These are phyloP conservation scores for Trichoderma asperelloides DNA, from an alignment of 495 filamentous ascomycete species.

Conservation along the genomic window DNA sequence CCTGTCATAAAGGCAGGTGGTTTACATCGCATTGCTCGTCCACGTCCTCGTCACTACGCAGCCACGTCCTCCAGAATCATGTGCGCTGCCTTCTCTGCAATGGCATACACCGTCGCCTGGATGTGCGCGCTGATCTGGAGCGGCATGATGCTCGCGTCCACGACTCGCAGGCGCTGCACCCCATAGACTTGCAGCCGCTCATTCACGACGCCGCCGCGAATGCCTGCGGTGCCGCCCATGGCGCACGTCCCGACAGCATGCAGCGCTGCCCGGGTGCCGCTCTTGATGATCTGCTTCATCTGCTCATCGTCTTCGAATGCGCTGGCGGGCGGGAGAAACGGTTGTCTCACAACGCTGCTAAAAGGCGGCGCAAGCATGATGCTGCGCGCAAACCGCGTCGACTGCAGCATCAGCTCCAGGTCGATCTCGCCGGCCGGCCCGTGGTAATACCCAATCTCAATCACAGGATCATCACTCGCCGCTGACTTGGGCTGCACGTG, in stretches of 20 bases:
- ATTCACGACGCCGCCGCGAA: conserved; percentile 35
- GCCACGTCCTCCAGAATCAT: conserved; percentile 20
- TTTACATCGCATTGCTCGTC: too few relatives aligned
- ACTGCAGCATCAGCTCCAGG: background rate
- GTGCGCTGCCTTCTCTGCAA: conserved; percentile 41
- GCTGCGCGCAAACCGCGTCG: background rate
- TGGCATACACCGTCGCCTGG: conserved; percentile 35
- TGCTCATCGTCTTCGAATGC: background rate
- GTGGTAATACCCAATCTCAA: background rate
- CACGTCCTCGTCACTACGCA: background rate
- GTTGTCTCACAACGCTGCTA: background rate
- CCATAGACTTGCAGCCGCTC: conserved; percentile 35
- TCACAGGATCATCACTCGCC: background rate
- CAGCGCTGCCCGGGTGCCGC: conserved; percentile 25
- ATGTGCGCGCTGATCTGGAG: conserved; percentile 32
- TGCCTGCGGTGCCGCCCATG: conserved; percentile 15
- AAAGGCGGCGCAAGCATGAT: background rate
- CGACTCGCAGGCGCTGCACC: conserved; percentile 33
- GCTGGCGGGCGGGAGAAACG: background rate
- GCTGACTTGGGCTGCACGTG: background rate
- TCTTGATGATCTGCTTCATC: conserved; percentile 19
- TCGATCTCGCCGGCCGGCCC: background rate
- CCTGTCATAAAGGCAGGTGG: too few relatives aligned
- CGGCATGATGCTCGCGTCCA: conserved; percentile 39
- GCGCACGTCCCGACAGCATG: conserved; percentile 33